Evolutionary conservation across 331 rosid species (phyloP).

Genomic region (Dryas integrifolia): DNA sequence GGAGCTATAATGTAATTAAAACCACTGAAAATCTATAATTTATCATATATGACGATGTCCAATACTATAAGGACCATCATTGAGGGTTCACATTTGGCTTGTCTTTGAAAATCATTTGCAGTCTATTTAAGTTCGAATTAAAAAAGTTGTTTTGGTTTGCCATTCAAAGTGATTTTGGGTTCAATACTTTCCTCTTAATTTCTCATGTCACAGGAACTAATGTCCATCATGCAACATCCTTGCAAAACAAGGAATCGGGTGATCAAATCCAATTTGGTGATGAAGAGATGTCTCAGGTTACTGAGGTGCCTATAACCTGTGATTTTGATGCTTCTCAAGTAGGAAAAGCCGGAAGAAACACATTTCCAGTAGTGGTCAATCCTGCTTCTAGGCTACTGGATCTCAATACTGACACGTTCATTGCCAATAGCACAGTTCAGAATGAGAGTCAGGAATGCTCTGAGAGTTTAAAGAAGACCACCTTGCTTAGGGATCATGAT

Average conservation of each 20-base stretch:
- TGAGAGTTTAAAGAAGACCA: constrained; percentile 32
- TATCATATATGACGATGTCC: neutral
- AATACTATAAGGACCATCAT: neutral
- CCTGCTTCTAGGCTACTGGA: constrained; percentile 37
- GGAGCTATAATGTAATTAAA: neutral
- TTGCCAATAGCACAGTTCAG: constrained; percentile 29
- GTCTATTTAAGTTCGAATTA: neutral
- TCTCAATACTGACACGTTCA: constrained; percentile 52
- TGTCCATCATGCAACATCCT: constrained; percentile 11
- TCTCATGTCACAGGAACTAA: constrained; percentile 39
- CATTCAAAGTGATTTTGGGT: neutral
- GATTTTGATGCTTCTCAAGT: constrained; percentile 36
- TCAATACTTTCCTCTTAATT: constrained; percentile 10
- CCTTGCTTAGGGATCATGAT: constrained; percentile 33
- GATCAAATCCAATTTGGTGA: constrained; percentile 34
- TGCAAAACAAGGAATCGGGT: constrained; percentile 32
- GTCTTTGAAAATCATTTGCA: neutral
- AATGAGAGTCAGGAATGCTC: constrained; percentile 33
- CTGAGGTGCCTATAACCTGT: constrained; percentile 35
- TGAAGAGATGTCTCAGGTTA: constrained; percentile 43
- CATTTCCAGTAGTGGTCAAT: constrained; percentile 13
- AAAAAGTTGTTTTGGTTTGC: neutral
- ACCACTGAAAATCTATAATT: neutral
- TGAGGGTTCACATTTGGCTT: neutral
- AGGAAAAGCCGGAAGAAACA: constrained; percentile 28